These are phyloP conservation scores for Suillus hirtellus DNA, from an alignment of 768 basidiomycete genomes.

Conservation along the genomic window DNA sequence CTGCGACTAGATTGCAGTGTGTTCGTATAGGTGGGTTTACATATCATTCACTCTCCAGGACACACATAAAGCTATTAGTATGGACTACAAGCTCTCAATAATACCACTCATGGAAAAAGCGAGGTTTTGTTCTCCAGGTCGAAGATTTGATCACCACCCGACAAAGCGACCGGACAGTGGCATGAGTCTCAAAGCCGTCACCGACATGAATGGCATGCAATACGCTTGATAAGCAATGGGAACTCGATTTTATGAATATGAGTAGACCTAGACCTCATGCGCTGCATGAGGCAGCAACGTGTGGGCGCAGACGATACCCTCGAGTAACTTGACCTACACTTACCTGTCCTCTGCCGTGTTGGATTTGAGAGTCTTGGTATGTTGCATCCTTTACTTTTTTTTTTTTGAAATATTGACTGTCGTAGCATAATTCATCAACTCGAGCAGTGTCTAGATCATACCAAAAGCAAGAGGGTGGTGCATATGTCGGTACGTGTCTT, in stretches of 20 bases:
- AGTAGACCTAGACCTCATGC: not conserved
- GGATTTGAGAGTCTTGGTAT: not conserved
- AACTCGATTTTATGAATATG: not conserved
- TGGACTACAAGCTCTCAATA: not conserved
- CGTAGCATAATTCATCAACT: not conserved
- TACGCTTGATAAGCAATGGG: not conserved
- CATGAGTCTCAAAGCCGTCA: not conserved
- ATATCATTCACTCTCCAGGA: not conserved
- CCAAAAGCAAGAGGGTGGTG: not conserved
- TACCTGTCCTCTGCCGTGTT: no score
- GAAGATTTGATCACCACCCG: not conserved
- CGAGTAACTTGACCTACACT: not conserved
- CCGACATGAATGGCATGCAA: not conserved
- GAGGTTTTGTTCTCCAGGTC: not conserved
- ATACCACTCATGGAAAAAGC: not conserved
- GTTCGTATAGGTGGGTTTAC: not conserved
- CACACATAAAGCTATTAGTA: not conserved
- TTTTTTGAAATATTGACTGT: not conserved
- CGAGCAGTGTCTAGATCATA: not conserved
- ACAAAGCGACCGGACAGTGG: not conserved
- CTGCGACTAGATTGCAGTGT: constrained; percentile 63
- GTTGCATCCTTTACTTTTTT: not conserved
- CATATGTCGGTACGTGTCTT: not conserved
- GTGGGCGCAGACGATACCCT: not conserved
- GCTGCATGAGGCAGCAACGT: constrained; percentile 5